Evolutionary conservation across 345 rosid species (phyloP), one percentile per base, ranked within the genome.

Genomic region (Sonneratia caseolaris): DNA sequence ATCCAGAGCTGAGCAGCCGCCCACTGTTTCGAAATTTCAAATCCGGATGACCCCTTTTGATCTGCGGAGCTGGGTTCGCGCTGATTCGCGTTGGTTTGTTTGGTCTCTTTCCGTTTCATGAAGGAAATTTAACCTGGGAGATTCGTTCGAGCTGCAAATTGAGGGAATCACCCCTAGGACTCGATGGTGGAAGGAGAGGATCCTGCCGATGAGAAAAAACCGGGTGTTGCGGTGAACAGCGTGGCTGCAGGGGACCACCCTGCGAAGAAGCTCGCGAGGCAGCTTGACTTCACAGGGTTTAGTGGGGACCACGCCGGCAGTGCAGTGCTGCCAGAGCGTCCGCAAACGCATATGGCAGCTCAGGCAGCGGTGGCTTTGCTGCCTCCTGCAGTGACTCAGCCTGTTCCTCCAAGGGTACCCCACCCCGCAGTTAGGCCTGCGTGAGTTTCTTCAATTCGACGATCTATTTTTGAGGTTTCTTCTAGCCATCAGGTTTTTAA

Each of bases 271-370:
- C 88, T 88, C 5, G 99, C 94, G 0, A 74, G 98, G 86, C 99
- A 95, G 82, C 96, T 95, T 68, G 96, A 92, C 88, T 95, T 95
- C 84, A 89, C 97, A 49, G 86, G 79, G 43, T 77, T 77, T 71
- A 59, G 82, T 55, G 83, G 74, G 67, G 80, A 74, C 76, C 73
- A 68, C 49, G 32, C 77, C 27, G 79, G 78, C 11, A 77, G 76
- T 74, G 81, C 72, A 72, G 82, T 66, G 49, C 72, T 84, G 43
- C 93, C 88, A 19, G 89, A 88, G 66, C 87, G 86, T 64, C 87
- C 86, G 62, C 85, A 80, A 76, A 73, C 74, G 73, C 81, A 61
- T 68, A 62, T 71, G 72, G 69, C 48, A 32, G 56, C 69, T 37
- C 68, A 57, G 15, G 74, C 84, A 4, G 76, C 68, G 48, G 72